phyloP scores from a whole-genome alignment of 148 eudicot species.

The Arbutus unedo region DNA sequence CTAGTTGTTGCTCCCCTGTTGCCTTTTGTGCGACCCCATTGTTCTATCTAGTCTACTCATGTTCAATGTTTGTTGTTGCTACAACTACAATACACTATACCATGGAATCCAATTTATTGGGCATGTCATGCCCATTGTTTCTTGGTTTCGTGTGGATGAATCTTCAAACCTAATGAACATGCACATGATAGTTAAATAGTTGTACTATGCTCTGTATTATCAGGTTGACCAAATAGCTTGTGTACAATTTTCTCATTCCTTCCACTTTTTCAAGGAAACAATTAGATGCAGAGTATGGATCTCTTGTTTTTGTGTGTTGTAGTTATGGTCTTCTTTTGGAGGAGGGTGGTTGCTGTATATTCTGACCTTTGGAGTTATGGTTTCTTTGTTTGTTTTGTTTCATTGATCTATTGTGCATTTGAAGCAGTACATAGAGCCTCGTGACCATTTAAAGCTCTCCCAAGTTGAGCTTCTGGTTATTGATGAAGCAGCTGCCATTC shows the following conservation, averaged over 20 bases:
- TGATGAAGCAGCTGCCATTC: constrained; percentile 98
- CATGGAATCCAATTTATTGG: not conserved
- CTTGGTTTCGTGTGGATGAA: not conserved
- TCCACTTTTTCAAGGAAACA: not conserved
- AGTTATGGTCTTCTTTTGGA: not conserved
- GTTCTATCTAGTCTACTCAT: not conserved
- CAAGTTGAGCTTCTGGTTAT: constrained; percentile 87
- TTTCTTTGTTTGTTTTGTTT: not conserved
- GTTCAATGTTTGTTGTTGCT: not conserved
- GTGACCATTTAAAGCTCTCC: constrained; percentile 72
- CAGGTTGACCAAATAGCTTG: not conserved
- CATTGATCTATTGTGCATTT: constrained; percentile 3
- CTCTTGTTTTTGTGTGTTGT: not conserved
- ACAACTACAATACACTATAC: not conserved
- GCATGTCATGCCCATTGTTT: not conserved
- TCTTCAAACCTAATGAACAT: not conserved
- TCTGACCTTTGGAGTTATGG: not conserved
- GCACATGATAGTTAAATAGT: not conserved
- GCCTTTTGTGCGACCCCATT: not conserved
- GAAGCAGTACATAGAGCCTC: constrained; percentile 80
- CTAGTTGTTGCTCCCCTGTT: not conserved
- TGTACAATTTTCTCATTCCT: not conserved
- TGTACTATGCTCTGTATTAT: not conserved
- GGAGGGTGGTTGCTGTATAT: not conserved
- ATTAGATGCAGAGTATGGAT: not conserved